Evolutionary conservation across 805 yeast species (phyloP).

Genomic region (Sungouiella blattae): DNA sequence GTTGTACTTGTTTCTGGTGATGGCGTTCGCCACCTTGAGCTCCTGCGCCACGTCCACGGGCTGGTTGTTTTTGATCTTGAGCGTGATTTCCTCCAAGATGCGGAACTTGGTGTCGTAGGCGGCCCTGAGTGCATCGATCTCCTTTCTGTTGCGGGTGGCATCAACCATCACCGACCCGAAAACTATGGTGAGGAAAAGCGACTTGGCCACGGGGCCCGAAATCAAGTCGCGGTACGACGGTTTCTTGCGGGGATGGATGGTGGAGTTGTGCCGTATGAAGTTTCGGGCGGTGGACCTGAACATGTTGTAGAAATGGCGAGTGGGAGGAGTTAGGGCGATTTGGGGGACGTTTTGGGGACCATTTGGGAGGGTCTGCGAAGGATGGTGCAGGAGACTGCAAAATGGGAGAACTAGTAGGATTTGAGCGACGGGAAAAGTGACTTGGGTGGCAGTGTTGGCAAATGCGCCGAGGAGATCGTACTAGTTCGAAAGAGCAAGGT

Average conservation of each 20-base stretch:
- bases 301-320: too few species aligned
- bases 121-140: constrained; percentile 38
- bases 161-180: constrained; percentile 48
- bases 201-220: constrained; percentile 33
- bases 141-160: constrained; percentile 42
- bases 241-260: constrained; percentile 13
- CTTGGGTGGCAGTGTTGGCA: too few species aligned
- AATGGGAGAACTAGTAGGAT: too few species aligned
- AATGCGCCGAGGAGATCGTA: too few species aligned
- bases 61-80: constrained; percentile 28
- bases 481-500: too few species aligned
- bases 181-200: constrained; percentile 33
- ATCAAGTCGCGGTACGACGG: constrained; percentile 28
- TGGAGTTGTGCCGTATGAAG: too few species aligned
- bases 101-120: constrained; percentile 35
- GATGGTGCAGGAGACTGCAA: too few species aligned
- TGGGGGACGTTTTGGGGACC: too few species aligned
- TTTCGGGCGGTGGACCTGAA: too few species aligned
- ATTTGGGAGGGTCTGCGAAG: too few species aligned
- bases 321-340: too few species aligned
- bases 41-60: constrained; percentile 42
- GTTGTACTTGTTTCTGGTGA: constrained; percentile 36
- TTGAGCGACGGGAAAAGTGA: too few species aligned
- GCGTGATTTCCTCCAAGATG: constrained; percentile 29
- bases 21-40: constrained; percentile 37